These are phyloP conservation scores for Peronospora belbahrii DNA, from an alignment of 352 stramenopile species.

Conservation along the genomic window DNA sequence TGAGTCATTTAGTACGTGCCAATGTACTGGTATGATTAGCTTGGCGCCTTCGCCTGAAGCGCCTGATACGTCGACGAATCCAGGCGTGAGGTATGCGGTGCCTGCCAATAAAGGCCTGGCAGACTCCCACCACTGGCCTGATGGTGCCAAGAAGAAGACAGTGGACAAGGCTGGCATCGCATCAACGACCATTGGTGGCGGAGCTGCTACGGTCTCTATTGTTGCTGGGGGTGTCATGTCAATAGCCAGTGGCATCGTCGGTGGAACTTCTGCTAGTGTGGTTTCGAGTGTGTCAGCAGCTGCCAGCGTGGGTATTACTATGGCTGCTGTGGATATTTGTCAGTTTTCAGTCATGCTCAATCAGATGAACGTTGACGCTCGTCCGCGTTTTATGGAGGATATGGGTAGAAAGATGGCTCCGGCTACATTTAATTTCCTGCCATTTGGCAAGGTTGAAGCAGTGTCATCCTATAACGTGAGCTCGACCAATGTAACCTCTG, in stretches of 20 bases:
- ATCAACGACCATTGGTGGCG: constrained; percentile 41
- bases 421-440: constrained; percentile 54
- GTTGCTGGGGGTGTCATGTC: constrained; percentile 54
- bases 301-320: constrained; percentile 56
- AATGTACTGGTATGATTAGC: constrained; percentile 42
- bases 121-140: constrained; percentile 57
- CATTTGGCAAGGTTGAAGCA: constrained; percentile 42
- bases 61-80: constrained; percentile 5
- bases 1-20: constrained; percentile 43
- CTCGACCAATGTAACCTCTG: constrained; percentile 8
- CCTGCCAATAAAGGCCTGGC: constrained; percentile 52
- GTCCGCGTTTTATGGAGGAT: constrained; percentile 61
- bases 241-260: constrained; percentile 48
- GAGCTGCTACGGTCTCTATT: constrained; percentile 53
- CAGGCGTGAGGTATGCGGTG: constrained; percentile 24
- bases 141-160: constrained; percentile 41
- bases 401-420: constrained; percentile 70
- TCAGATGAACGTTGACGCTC: constrained; percentile 76
- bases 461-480: constrained; percentile 14
- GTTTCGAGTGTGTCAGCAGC: constrained; percentile 47
- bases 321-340: constrained; percentile 67
- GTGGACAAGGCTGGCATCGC: constrained; percentile 70
- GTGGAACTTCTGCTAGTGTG: constrained; percentile 46
- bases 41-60: constrained; percentile 9
- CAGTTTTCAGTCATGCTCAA: constrained; percentile 82